Evolutionary conservation across 1,284 basidiomycete genomes (phyloP).

Genomic region (Xanthoconium separans): DNA sequence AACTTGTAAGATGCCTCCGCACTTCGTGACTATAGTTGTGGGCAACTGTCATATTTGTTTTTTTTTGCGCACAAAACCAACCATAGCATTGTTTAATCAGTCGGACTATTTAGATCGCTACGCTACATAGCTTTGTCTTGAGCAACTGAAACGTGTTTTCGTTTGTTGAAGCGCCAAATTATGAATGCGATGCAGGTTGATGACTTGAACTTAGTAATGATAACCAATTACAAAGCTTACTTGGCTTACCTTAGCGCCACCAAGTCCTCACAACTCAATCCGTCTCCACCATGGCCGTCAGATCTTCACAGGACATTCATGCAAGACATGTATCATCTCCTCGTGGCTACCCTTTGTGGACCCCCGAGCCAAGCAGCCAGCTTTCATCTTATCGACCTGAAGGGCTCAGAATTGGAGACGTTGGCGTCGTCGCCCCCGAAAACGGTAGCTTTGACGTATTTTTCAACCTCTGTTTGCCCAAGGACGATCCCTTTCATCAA

Average conservation of each 20-base stretch:
- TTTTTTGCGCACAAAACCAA: not conserved
- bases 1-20: not conserved
- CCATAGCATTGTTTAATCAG: too few relatives aligned
- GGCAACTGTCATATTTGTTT: too few relatives aligned
- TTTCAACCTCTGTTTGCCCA: slow-evolving; percentile 33
- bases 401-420: slow-evolving; percentile 26
- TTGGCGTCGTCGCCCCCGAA: slow-evolving; percentile 25
- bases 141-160: slow-evolving; percentile 4
- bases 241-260: slow-evolving; percentile 10
- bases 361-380: slow-evolving; percentile 27
- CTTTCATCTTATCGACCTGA: slow-evolving; percentile 21
- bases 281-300: slow-evolving; percentile 15
- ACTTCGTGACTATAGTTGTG: too few relatives aligned
- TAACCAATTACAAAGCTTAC: slow-evolving; percentile 8
- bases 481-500: slow-evolving; percentile 15
- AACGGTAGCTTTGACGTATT: slow-evolving; percentile 33
- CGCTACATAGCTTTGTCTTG: slow-evolving; percentile 11
- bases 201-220: slow-evolving; percentile 11
- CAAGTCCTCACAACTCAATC: slow-evolving; percentile 4
- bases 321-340: slow-evolving; percentile 31
- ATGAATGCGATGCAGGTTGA: not conserved
- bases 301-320: slow-evolving; percentile 25
- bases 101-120: too few relatives aligned
- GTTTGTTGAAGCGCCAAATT: not conserved
- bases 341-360: slow-evolving; percentile 34